Conservation (phyloP, 345 rosid genomes). For the Sisymbrium irio region DNA sequence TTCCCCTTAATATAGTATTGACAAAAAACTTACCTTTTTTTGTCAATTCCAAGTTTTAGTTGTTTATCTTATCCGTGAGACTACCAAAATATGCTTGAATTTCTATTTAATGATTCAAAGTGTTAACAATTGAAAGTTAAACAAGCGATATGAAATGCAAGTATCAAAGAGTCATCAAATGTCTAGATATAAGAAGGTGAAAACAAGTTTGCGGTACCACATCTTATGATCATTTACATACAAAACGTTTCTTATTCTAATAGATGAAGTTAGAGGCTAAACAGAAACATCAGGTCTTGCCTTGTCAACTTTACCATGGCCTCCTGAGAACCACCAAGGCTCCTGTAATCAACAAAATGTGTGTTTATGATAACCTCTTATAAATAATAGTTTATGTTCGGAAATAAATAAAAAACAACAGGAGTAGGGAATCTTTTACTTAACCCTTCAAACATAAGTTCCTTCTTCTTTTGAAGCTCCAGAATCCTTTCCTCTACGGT, state of each 20-base stretch:
- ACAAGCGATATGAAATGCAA: too few species aligned
- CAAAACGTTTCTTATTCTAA: not conserved
- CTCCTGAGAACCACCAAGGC: slow-evolving; percentile 82
- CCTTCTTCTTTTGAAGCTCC: slow-evolving; percentile 89
- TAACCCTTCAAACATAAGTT: slow-evolving; percentile 97
- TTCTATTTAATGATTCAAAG: too few species aligned
- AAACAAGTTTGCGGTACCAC: not conserved
- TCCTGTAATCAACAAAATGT: slow-evolving; percentile 43
- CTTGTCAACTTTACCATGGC: slow-evolving; percentile 82
- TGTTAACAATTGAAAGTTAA: too few species aligned
- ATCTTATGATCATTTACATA: not conserved
- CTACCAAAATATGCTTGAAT: too few species aligned
- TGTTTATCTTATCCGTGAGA: too few species aligned
- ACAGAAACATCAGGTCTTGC: slow-evolving; percentile 73
- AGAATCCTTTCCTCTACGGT: slow-evolving; percentile 92
- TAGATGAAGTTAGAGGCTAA: slow-evolving; percentile 38
- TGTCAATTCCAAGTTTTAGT: too few species aligned
- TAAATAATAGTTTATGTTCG: not conserved
- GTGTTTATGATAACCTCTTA: not conserved
- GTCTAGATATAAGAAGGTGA: not conserved
- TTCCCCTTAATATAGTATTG: too few species aligned
- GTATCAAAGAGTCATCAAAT: too few species aligned
- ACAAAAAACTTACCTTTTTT: too few species aligned
- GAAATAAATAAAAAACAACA: not conserved
- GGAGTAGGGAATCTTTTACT: slow-evolving; percentile 14